A percentile compares a stretch with the other conserved stretches of the same genome.
Evolutionary conservation across 2,329 filamentous ascomycete species (phyloP).

Genomic region (Fusarium longipes): DNA sequence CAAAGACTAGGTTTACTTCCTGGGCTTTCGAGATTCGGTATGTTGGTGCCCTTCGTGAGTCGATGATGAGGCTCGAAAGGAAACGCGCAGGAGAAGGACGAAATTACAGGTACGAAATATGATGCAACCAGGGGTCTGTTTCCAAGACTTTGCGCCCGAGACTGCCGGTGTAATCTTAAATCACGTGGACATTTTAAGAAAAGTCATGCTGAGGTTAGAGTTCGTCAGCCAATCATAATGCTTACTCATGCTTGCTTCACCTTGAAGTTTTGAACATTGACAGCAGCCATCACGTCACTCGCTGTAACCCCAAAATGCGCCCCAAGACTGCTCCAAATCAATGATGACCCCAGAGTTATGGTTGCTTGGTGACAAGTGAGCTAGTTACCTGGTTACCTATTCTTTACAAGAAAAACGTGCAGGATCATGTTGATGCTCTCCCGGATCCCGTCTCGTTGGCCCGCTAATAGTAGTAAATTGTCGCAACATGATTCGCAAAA

Average conservation of each 20-base stretch:
- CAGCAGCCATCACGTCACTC: conserved; percentile 37
- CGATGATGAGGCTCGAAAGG: conserved; percentile 13
- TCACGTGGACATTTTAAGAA: conserved; percentile 23
- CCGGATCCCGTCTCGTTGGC: conserved; percentile 6
- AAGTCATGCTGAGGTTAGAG: neutral
- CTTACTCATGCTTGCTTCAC: conserved; percentile 8
- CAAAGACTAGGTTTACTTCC: conserved; percentile 9
- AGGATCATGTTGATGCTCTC: conserved; percentile 5
- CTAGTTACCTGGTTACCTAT: neutral
- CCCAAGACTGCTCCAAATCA: neutral
- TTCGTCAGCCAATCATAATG: conserved; percentile 24
- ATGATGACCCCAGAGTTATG: neutral
- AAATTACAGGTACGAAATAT: conserved; percentile 36
- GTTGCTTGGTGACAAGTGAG: conserved; percentile 11
- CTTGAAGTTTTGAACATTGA: neutral
- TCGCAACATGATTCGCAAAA: conserved; percentile 12
- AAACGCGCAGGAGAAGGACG: conserved; percentile 23
- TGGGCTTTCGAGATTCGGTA: neutral
- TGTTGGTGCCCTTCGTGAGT: neutral
- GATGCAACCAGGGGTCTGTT: conserved; percentile 44
- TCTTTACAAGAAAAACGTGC: conserved; percentile 1
- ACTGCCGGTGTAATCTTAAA: conserved; percentile 34
- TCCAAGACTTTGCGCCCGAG: conserved; percentile 31
- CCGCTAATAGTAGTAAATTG: conserved; percentile 16
- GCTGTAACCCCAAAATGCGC: conserved; percentile 12